Base-by-base conservation (phyloP, 352 stramenopile genomes). In the Phytopythium kandeliae region DNA sequence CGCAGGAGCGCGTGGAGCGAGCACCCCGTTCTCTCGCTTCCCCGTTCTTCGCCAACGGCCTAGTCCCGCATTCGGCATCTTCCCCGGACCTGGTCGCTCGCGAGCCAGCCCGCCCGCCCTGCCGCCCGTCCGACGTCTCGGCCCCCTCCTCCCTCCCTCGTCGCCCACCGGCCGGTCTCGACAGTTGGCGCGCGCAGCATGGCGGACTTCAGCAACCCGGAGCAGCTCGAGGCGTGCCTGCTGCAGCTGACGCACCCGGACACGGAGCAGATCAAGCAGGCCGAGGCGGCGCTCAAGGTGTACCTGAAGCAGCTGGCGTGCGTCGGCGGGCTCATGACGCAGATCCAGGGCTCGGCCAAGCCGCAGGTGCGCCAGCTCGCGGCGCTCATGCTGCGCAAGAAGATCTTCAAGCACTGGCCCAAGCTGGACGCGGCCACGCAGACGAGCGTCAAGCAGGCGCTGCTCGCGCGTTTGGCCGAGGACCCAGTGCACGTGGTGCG, bases 261-360 rank as follows among this genome's bases (percentile, higher is more conserved):
- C 73, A 98, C 95, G 42, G 78, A 95, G 63, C 79, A 94, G 51
- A 98, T 98, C 71, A 96, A 97, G 75, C 75, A 97, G 65, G 95
- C 92, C 10, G 96, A 98, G 74, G 65, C 69, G 30, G 74, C 82
- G 19, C 65, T 98, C 51, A 98, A 98, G 74, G 71, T 68, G 30
- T 90, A 98, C 61, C 70, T 98, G 30, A 98, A 98, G 66, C 77
- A 96, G 68, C 65, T 94, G 37, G 67, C 64, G 36, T 90, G 64
- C 24, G 85, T 98, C 28, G 69, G 74, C 46, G 85, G 85, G 2
- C 71, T 98, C 58, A 86, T 98, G 54, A 92, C 85, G 59, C 85
- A 97, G 62, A 68, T 97, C 54, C 81, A 87, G 71, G 67, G 70
- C 59, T 95, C 85, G 59, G 48, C 44, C 43, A 84, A 88, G 57